Percentiles rank a stretch among this genome's conserved stretches.
Evolutionary conservation across 768 basidiomycete species (phyloP).

Genomic region (Polyporus arcularius): DNA sequence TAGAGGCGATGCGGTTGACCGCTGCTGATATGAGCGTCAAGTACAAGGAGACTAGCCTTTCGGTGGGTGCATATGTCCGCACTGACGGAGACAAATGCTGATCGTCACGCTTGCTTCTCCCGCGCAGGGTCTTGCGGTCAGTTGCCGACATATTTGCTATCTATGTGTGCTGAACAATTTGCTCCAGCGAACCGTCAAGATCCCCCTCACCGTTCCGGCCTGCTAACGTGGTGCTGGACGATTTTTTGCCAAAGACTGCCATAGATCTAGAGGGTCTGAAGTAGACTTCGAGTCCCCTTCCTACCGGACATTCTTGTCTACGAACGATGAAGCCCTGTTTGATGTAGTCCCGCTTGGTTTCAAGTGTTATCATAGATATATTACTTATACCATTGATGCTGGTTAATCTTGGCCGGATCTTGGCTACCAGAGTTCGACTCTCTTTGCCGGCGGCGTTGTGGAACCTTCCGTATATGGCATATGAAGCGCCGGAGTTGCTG

Average conservation of each 20-base stretch:
- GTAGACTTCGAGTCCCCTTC: too few relatives aligned
- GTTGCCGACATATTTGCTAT: constrained; percentile 22
- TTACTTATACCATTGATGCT: too few relatives aligned
- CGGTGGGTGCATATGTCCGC: constrained; percentile 49
- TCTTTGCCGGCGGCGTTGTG: too few relatives aligned
- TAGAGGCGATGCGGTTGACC: constrained; percentile 92
- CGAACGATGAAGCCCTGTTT: too few relatives aligned
- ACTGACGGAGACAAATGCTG: not conserved
- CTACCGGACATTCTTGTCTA: too few relatives aligned
- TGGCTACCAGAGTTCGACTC: too few relatives aligned
- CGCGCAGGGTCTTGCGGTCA: constrained; percentile 60
- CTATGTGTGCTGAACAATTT: constrained; percentile 17
- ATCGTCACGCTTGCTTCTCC: not conserved
- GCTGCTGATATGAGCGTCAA: constrained; percentile 94
- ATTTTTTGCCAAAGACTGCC: not conserved
- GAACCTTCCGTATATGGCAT: not conserved
- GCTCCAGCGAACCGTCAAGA: constrained; percentile 70
- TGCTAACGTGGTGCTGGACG: constrained; percentile 44
- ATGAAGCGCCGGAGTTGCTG: not conserved
- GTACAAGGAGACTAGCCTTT: constrained; percentile 94
- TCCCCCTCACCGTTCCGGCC: constrained; percentile 82
- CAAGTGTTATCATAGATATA: too few relatives aligned
- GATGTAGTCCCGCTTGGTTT: too few relatives aligned
- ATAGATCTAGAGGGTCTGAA: too few relatives aligned
- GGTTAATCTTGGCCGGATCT: too few relatives aligned